Evolutionary conservation across 352 stramenopile species (phyloP), one percentile per base, ranked within the genome.

Genomic region (Pythium periplocum): DNA sequence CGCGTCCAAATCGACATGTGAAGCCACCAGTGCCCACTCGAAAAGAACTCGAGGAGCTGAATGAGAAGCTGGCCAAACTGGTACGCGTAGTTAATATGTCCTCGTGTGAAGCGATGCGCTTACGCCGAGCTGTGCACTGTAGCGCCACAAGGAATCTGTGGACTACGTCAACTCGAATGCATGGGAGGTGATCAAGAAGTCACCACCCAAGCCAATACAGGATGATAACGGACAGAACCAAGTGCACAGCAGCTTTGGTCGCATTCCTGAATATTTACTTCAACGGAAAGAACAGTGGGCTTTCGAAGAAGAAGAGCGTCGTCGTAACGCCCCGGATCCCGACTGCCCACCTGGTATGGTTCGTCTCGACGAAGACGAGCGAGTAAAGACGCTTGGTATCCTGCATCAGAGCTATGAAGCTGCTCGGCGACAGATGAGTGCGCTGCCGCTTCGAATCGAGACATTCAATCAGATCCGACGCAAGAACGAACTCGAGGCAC

Each of bases 271-370:
- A 54, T 93, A 91, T 54, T 57, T 93, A 12, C 57, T 88, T 10
- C 69, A 81, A 33, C 79, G 80, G 12, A 89, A 90, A 56, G 79
- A 86, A 42, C 64, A 93, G 38, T 95, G 86, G 83, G 83, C 78
- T 3, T 61, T 53, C n/a, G 87, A 95, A 48, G 88, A 96, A 56
- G 80, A 95, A 64, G 74, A 93, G 48, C 71, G 80, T 1, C 66
- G 73, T 4, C 65, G 55, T 12, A 93, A 89, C 46, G 65, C 74
- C 9, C 83, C 83, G 0, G 87, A 96, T 57, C 87, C 87, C 1
- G 75, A 94, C 46, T 96, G 86, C 49, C 89, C 88, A 5, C 78
- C 75, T 7, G 88, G 89, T 1, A 96, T 96, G 88, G 62, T 84
- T 48, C 54, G 70, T 7, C 80, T 97, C 31, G 77, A 78, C 34